Percentiles rank a stretch among this genome's conserved stretches.
Evolutionary conservation across 495 filamentous ascomycete species (phyloP).

Genomic region (Trichoderma reesei): DNA sequence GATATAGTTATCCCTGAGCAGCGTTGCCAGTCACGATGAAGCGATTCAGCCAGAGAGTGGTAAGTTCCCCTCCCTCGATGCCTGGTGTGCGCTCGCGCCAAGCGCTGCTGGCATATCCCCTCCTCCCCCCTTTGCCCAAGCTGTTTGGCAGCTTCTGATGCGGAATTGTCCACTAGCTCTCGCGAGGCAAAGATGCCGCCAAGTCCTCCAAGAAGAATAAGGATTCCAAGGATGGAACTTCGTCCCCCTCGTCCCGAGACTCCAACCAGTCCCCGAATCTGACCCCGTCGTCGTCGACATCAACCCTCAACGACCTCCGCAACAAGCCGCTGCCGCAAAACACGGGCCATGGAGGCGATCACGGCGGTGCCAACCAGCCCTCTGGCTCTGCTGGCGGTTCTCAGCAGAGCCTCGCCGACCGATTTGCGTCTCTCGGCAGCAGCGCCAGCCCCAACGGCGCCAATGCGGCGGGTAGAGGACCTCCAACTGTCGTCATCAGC

Average conservation of each 20-base stretch:
- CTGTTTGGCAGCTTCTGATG: not conserved
- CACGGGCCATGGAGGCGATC: constrained; percentile 42
- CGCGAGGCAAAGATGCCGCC: constrained; percentile 83
- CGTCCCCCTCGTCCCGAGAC: constrained; percentile 59
- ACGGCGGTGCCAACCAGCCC: constrained; percentile 33
- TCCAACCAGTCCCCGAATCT: constrained; percentile 47
- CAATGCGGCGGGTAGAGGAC: constrained; percentile 57
- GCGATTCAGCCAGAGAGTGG: constrained; percentile 94
- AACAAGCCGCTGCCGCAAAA: constrained; percentile 67
- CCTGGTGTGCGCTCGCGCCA: not conserved
- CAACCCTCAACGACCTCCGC: constrained; percentile 73
- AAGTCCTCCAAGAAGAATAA: constrained; percentile 95
- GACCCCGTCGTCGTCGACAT: constrained; percentile 77
- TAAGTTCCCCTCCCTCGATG: constrained; percentile 45
- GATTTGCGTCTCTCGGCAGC: constrained; percentile 32
- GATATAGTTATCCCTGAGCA: constrained; percentile 12
- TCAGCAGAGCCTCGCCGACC: constrained; percentile 29
- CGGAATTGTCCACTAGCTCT: constrained; percentile 59
- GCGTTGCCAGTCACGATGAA: constrained; percentile 65
- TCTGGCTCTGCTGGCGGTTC: constrained; percentile 16
- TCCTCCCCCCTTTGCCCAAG: not conserved
- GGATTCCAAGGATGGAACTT: constrained; percentile 63
- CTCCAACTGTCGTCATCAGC: constrained; percentile 91
- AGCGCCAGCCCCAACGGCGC: constrained; percentile 46
- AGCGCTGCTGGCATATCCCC: not conserved